Base-by-base conservation (phyloP, 805 yeast genomes). In the Citeromyces nyonsensis region DNA sequence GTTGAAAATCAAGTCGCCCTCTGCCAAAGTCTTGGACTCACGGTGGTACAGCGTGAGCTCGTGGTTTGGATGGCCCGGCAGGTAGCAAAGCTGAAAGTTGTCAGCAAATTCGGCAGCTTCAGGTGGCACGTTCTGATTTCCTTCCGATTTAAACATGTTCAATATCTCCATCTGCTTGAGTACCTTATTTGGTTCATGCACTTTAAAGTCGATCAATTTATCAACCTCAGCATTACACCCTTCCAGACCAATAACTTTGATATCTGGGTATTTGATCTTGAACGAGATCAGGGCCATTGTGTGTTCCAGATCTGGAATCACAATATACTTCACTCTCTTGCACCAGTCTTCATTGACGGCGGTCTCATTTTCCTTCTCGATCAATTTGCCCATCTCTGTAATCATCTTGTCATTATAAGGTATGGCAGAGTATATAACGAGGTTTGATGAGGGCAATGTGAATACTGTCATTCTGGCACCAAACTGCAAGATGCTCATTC, bases 231-330 rank as follows among this genome's bases (percentile, higher is more conserved):
- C 51, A 9, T 43, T 40, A 28, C 52, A 43, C 1, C 59, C 59
- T 26, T 61, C 70, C 52, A 68, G 61, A 5, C 75, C 81, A 37
- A 76, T 59, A 18, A 76, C 48, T 42, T 66, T 62, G 31, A 69
- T 49, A 2, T 56, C 43, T 3, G 82, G 80, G 45, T 54, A 62
- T 34, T 52, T 48, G 12, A 57, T 54, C 44, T 67, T 64, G 51
- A 74, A 66, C 10, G 66, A 62, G 15, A 49, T 44, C 9, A 74
- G 68, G 3, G 77, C 80, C 69, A 76, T 52, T 1, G 79, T 71
- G 44, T 77, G 85, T 39, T 72, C 79, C 24, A 40, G 44, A 43
- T 77, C 81, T 2, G 84, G 83, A 30, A 77, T 59, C 28, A 78
- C 58, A 25, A 73, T 54, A 38, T 70, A 65, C 2, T 63, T 47